Percentiles rank a stretch among this genome's conserved stretches.
Evolutionary conservation across 2,329 filamentous ascomycete genomes (phyloP).

Genomic region (Colletotrichum acutatum): DNA sequence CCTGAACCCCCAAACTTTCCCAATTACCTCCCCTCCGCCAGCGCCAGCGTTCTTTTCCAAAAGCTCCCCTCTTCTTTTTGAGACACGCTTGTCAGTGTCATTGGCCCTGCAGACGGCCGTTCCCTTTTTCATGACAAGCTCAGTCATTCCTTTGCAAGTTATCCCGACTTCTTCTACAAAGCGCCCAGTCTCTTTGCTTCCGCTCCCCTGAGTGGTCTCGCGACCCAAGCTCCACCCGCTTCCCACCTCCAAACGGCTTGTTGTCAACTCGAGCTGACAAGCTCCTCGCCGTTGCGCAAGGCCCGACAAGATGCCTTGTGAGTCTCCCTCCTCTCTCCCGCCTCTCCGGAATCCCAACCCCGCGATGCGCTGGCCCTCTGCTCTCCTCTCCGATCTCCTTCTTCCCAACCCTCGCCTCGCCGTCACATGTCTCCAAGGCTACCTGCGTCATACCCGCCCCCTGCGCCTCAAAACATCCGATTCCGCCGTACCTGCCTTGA

Average conservation of each 20-base stretch:
- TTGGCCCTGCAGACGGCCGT: constrained; percentile 35
- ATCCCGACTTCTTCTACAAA: constrained; percentile 32
- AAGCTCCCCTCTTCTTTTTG: constrained; percentile 35
- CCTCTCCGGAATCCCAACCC: background rate
- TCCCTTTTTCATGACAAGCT: constrained; percentile 37
- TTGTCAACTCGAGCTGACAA: constrained; percentile 33
- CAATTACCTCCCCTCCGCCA: constrained; percentile 33
- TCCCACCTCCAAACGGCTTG: constrained; percentile 25
- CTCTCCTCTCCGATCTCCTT: background rate
- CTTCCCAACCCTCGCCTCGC: constrained; percentile 9
- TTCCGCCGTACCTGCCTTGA: background rate
- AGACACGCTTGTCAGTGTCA: constrained; percentile 35
- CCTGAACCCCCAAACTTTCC: constrained; percentile 36
- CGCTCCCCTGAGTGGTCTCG: constrained; percentile 36
- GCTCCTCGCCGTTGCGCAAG: constrained; percentile 34
- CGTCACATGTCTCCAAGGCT: constrained; percentile 32
- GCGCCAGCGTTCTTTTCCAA: constrained; percentile 27
- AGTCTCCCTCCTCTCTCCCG: constrained; percentile 27
- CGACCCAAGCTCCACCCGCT: constrained; percentile 34
- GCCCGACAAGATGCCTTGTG: constrained; percentile 40
- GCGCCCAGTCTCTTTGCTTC: constrained; percentile 20
- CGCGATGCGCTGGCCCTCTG: constrained; percentile 26
- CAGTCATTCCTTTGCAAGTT: constrained; percentile 36
- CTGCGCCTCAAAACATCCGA: constrained; percentile 4
- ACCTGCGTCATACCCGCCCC: constrained; percentile 32